These are phyloP conservation scores for Fusarium sp. DNA, from an alignment of 2,329 filamentous ascomycete species.

Conservation along the genomic window DNA sequence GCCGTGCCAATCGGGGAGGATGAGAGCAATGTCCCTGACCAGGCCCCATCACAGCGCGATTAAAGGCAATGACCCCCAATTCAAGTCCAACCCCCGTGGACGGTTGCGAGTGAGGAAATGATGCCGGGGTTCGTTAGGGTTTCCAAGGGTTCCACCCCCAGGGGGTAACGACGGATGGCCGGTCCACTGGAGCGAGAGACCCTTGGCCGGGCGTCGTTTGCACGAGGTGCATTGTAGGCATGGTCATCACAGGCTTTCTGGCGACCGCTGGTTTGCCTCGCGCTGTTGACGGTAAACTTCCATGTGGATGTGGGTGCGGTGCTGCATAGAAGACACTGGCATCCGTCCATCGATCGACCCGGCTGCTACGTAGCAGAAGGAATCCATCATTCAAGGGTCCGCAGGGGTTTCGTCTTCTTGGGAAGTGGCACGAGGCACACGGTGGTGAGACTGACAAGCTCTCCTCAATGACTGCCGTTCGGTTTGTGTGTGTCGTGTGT, in stretches of 20 bases:
- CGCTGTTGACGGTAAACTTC: neutral
- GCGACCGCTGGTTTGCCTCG: constrained; percentile 6
- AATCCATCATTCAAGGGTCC: neutral
- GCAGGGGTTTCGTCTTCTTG: neutral
- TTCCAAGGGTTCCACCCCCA: constrained; percentile 6
- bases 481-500: neutral
- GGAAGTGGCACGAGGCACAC: constrained; percentile 5
- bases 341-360: constrained; percentile 1
- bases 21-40: constrained; percentile 1
- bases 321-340: neutral
- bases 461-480: neutral
- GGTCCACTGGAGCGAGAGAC: neutral
- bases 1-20: constrained; percentile 12
- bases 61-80: constrained; percentile 4
- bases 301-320: neutral
- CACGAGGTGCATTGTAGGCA: neutral
- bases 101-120: constrained; percentile 2
- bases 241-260: constrained; percentile 4
- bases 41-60: constrained; percentile 6
- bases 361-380: neutral
- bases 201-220: neutral
- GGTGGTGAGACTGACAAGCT: constrained; percentile 15
- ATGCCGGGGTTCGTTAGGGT: constrained; percentile 3
- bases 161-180: constrained; percentile 1
- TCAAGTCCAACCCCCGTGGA: constrained; percentile 10